Percentiles rank a stretch among this genome's conserved stretches.
Conservation (phyloP, 495 filamentous ascomycete species). For the Penicillium tannophilum region DNA sequence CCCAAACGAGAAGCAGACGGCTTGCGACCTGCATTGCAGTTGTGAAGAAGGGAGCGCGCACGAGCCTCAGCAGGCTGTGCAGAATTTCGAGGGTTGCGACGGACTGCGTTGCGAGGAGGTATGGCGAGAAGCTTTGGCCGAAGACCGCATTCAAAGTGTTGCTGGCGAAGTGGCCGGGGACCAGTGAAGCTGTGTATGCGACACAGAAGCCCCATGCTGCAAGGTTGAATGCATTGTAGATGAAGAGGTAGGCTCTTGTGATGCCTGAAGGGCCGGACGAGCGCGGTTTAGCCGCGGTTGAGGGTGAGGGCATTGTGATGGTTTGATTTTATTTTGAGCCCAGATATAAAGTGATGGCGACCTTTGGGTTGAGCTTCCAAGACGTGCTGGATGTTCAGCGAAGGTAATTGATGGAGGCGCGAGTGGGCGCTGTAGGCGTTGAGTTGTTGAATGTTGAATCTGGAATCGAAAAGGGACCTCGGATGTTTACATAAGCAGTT, state of each 20-base stretch:
- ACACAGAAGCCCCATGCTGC: constrained; percentile 75
- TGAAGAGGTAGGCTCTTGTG: constrained; percentile 63
- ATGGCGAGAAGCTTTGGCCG: constrained; percentile 60
- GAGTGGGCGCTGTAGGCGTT: neutral
- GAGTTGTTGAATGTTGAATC: constrained; percentile 20
- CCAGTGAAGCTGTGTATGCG: constrained; percentile 55
- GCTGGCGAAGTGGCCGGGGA: constrained; percentile 30
- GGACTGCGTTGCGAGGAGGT: constrained; percentile 77
- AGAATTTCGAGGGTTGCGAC: constrained; percentile 79
- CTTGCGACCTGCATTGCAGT: constrained; percentile 86
- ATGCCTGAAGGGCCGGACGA: constrained; percentile 30
- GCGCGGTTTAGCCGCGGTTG: constrained; percentile 13
- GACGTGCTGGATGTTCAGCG: neutral
- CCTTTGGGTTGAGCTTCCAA: neutral
- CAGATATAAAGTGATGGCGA: neutral
- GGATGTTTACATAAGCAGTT: constrained; percentile 27
- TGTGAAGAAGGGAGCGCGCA: constrained; percentile 81
- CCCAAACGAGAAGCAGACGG: constrained; percentile 84
- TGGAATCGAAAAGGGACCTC: constrained; percentile 22
- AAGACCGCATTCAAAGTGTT: constrained; percentile 54
- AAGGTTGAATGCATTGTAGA: constrained; percentile 80
- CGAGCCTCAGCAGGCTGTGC: constrained; percentile 73
- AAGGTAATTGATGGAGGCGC: neutral
- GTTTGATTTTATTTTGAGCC: neutral
- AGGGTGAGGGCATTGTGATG: constrained; percentile 19